Evolutionary conservation across 2,329 filamentous ascomycete genomes (phyloP).

Genomic region (Escovopsis weberi): DNA sequence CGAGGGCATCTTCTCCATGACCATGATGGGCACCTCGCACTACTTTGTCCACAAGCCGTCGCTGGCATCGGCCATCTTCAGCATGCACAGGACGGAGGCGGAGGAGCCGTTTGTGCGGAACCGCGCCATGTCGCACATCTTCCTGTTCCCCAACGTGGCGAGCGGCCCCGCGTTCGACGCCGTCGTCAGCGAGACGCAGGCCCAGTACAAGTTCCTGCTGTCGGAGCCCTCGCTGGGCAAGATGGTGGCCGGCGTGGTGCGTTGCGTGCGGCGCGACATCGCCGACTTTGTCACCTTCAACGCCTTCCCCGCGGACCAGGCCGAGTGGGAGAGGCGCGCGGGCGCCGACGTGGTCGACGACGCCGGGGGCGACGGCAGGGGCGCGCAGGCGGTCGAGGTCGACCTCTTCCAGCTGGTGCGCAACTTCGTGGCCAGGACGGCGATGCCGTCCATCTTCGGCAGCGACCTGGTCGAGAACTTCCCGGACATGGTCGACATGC

Average conservation of each 20-base stretch:
- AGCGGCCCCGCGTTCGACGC: slow-evolving; percentile 15
- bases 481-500: slow-evolving; percentile 20
- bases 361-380: slow-evolving; percentile 5
- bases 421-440: slow-evolving; percentile 21
- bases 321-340: slow-evolving; percentile 23
- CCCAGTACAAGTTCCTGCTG: slow-evolving; percentile 13
- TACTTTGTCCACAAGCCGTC: slow-evolving; percentile 20
- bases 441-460: slow-evolving; percentile 23
- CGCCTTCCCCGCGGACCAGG: slow-evolving; percentile 21
- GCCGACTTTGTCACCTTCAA: slow-evolving; percentile 25
- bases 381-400: slow-evolving; percentile 16
- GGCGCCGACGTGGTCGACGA: slow-evolving; percentile 17
- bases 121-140: slow-evolving; percentile 17
- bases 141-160: slow-evolving; percentile 16
- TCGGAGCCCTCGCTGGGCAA: slow-evolving; percentile 14
- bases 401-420: slow-evolving; percentile 20
- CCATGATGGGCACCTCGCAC: slow-evolving; percentile 18
- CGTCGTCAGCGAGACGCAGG: slow-evolving; percentile 14
- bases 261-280: slow-evolving; percentile 15
- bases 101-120: slow-evolving; percentile 14
- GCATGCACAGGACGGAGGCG: slow-evolving; percentile 13
- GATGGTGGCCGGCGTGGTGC: slow-evolving; percentile 7
- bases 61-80: slow-evolving; percentile 15
- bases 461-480: slow-evolving; percentile 27
- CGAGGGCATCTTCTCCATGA: slow-evolving; percentile 21